Evolutionary conservation across 2,329 filamentous ascomycete species (phyloP), one percentile per base, ranked within the genome.

Genomic region (Akanthomyces lecanii): DNA sequence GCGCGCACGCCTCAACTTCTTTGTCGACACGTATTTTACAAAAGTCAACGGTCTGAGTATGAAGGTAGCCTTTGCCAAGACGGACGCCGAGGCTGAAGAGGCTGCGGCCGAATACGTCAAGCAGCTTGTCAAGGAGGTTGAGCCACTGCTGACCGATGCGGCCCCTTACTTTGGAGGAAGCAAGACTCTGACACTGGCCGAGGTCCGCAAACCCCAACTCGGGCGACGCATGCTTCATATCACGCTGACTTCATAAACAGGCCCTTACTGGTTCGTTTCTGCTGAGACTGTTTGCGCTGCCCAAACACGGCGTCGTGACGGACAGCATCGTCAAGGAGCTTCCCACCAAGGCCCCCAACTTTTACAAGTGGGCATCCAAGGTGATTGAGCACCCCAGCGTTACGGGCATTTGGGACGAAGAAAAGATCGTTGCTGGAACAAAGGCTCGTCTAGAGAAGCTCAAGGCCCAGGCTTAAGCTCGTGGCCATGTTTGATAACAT

Each of bases 1-100:
- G 42, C 83, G 91, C 40, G 90, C 90, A 0, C 81, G 84, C 61
- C 83, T 92, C 68, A 80, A 78, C 64, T 90, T 91, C 75, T 93
- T 95, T 71, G 83, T 85, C 51, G 89, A 92, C 68, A 82, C 89
- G 0, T 92, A 83, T 79, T 79, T 82, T 67, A 80, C 75, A 70
- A 91, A 91, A 72, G 79, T 87, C 58, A 78, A 82, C 8, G 68
- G 76, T 0, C 71, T 77, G 47, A 73, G 83, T 42, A 77, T 78
- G 65, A 80, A 80, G 64, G 71, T 79, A 14, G 65, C 84, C n/a
- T 73, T 78, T 5, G 77, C 82, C 0, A 76, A 79, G 53, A 76
- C 75, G 0, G 78, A 81, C 1, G 80, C 76, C 6, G 86, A 86
- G 53, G 78, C 79, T 5, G 78, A 82, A 1, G 76, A 75, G 3